These are phyloP conservation scores for Mycena haematopus DNA, from an alignment of 768 basidiomycete species.

Conservation along the genomic window DNA sequence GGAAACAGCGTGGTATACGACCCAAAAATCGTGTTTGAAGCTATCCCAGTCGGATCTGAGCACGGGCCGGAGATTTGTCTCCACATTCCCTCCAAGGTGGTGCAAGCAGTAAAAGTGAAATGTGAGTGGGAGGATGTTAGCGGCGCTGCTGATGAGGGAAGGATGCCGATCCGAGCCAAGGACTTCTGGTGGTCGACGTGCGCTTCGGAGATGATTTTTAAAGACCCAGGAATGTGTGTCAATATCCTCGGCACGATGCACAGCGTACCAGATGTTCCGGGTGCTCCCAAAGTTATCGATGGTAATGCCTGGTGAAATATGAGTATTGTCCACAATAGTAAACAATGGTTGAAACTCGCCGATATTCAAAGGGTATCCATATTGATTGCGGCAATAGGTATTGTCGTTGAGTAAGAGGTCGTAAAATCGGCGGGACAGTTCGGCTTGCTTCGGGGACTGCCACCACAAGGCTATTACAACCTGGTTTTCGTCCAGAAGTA, in stretches of 20 bases:
- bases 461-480: slow-evolving; percentile 37
- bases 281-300: slow-evolving; percentile 36
- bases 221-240: slow-evolving; percentile 34
- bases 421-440: slow-evolving; percentile 29
- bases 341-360: slow-evolving; percentile 17
- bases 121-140: slow-evolving; percentile 30
- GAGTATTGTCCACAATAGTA: background rate
- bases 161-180: slow-evolving; percentile 35
- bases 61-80: slow-evolving; percentile 29
- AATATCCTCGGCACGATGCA: slow-evolving; percentile 34
- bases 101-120: slow-evolving; percentile 39
- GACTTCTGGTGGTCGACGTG: slow-evolving; percentile 29
- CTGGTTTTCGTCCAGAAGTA: slow-evolving; percentile 31
- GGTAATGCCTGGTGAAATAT: slow-evolving; percentile 26
- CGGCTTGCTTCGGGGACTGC: slow-evolving; percentile 39
- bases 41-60: slow-evolving; percentile 32
- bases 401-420: slow-evolving; percentile 43
- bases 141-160: slow-evolving; percentile 31
- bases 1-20: slow-evolving; percentile 37
- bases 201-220: slow-evolving; percentile 32
- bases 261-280: slow-evolving; percentile 37
- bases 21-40: slow-evolving; percentile 40
- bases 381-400: slow-evolving; percentile 35
- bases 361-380: slow-evolving; percentile 38
- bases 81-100: slow-evolving; percentile 40